A percentile compares a stretch with the other conserved stretches of the same genome.
Evolutionary conservation across 2,329 filamentous ascomycete species (phyloP).

Genomic region (Orbilia javanica): DNA sequence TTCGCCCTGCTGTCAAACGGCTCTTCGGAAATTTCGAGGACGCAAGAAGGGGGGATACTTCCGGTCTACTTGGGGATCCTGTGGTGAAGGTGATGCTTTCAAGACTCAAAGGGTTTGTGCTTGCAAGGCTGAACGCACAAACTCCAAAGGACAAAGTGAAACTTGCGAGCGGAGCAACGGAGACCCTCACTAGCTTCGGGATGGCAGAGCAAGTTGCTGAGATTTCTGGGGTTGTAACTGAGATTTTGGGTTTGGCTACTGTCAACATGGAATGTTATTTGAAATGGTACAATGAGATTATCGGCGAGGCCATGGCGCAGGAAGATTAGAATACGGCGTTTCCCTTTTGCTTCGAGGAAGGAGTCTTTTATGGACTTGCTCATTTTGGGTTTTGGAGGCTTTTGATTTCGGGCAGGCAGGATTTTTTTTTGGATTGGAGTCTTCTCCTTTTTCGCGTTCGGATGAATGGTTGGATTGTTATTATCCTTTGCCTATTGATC

Average conservation of each 20-base stretch:
- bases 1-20: slow-evolving; percentile 53
- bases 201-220: slow-evolving; percentile 61
- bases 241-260: slow-evolving; percentile 43
- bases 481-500: not conserved
- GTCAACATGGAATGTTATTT: slow-evolving; percentile 59
- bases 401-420: slow-evolving; percentile 21
- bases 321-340: slow-evolving; percentile 16
- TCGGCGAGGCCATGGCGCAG: slow-evolving; percentile 23
- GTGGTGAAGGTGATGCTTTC: slow-evolving; percentile 61
- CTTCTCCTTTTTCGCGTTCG: slow-evolving; percentile 5
- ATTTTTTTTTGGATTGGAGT: slow-evolving; percentile 35
- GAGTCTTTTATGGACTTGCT: slow-evolving; percentile 15
- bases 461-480: slow-evolving; percentile 36
- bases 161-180: slow-evolving; percentile 60
- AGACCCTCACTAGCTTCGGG: slow-evolving; percentile 60
- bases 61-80: slow-evolving; percentile 53
- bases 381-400: slow-evolving; percentile 18
- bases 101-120: slow-evolving; percentile 59
- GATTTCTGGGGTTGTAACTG: slow-evolving; percentile 58
- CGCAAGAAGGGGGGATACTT: slow-evolving; percentile 54
- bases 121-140: slow-evolving; percentile 59
- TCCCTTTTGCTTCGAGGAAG: slow-evolving; percentile 13
- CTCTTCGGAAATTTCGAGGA: slow-evolving; percentile 56
- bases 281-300: slow-evolving; percentile 60
- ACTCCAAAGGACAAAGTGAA: slow-evolving; percentile 60